These are phyloP conservation scores for Neophaeococcomyces aloes DNA, from an alignment of 2,329 filamentous ascomycete species.

Conservation along the genomic window DNA sequence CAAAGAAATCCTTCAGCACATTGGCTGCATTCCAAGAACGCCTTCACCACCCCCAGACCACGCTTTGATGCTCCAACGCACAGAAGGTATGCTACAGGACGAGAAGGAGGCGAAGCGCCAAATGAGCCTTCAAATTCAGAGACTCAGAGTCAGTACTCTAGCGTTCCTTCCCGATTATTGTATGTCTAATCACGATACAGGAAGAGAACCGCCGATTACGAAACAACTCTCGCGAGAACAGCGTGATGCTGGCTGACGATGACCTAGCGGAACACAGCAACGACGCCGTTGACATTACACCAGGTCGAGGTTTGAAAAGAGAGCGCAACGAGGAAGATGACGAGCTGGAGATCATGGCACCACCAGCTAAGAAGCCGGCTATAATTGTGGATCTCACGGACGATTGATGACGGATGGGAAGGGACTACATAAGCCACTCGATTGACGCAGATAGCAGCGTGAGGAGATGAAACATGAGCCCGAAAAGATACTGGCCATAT, in stretches of 20 bases:
- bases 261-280: not conserved
- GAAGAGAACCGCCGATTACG: not conserved
- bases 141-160: not conserved
- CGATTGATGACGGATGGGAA: slow-evolving; percentile 5
- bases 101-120: not conserved
- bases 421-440: too few relatives aligned
- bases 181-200: too few relatives aligned
- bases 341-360: slow-evolving; percentile 3
- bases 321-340: slow-evolving; percentile 7
- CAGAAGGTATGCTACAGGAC: slow-evolving; percentile 1
- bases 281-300: too few relatives aligned
- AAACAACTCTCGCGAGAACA: not conserved
- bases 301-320: too few relatives aligned
- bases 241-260: not conserved
- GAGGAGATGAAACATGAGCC: too few relatives aligned
- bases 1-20: slow-evolving; percentile 9
- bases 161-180: not conserved
- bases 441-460: too few relatives aligned
- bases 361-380: slow-evolving; percentile 1
- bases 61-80: slow-evolving; percentile 1
- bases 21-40: slow-evolving; percentile 12
- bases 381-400: slow-evolving; percentile 12
- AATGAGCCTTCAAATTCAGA: not conserved
- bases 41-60: slow-evolving; percentile 8
- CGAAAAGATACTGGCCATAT: too few relatives aligned